A percentile compares a stretch with the other conserved stretches of the same genome.
Evolutionary conservation across 768 basidiomycete species (phyloP).

Genomic region (Termitomyces eurrhizus): DNA sequence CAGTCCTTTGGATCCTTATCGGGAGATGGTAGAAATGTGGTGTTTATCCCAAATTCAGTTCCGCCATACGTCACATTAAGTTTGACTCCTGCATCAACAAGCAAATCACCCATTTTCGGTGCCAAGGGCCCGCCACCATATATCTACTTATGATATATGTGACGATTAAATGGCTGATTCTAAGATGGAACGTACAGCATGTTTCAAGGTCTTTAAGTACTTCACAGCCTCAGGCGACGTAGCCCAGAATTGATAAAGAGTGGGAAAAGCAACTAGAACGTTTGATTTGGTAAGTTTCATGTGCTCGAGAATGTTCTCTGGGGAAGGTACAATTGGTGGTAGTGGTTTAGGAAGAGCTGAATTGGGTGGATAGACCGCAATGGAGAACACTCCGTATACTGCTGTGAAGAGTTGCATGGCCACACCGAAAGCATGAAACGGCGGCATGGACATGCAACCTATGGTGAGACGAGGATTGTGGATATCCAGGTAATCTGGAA

Average conservation of each 20-base stretch:
- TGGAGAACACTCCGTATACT: constrained; percentile 21
- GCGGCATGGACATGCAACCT: constrained; percentile 23
- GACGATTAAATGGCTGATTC: not conserved
- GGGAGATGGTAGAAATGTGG: constrained; percentile 11
- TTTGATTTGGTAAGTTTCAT: constrained; percentile 24
- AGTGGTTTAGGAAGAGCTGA: constrained; percentile 14
- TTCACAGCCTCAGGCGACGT: constrained; percentile 20
- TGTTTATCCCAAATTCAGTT: constrained; percentile 15
- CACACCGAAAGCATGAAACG: constrained; percentile 36
- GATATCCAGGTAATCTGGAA: not conserved
- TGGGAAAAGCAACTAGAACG: constrained; percentile 30
- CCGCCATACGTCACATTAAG: constrained; percentile 11
- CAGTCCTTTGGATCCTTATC: constrained; percentile 15
- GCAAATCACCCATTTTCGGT: constrained; percentile 9
- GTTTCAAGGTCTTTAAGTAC: constrained; percentile 10
- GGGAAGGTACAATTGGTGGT: constrained; percentile 33
- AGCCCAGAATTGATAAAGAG: constrained; percentile 35
- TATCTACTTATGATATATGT: not conserved
- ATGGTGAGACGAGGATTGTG: not conserved
- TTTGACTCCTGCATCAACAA: constrained; percentile 8
- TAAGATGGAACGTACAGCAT: constrained; percentile 4
- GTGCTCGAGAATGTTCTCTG: constrained; percentile 36
- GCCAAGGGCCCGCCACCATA: constrained; percentile 13
- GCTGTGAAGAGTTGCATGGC: constrained; percentile 26
- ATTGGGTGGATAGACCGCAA: constrained; percentile 30